Evolutionary conservation across 139 green algal genomes (phyloP).

Genomic region (Chlamydomonas schloesseri): DNA sequence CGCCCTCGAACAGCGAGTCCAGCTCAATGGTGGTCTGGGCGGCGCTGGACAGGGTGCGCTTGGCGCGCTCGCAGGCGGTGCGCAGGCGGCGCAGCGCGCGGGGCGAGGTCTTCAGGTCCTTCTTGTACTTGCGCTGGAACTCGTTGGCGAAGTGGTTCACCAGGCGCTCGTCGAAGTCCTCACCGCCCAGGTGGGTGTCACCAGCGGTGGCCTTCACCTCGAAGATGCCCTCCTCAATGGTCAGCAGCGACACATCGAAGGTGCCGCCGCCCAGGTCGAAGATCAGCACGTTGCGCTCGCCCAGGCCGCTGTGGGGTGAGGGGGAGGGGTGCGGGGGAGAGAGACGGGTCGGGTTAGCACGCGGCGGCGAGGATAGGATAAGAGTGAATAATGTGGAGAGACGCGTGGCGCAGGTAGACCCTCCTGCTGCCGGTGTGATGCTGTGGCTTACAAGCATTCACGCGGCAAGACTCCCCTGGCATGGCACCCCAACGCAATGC

Average conservation of each 20-base stretch:
- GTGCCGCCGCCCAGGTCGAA: slow-evolving; percentile 97
- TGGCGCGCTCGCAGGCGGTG: slow-evolving; percentile 94
- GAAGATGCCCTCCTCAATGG: slow-evolving; percentile 99
- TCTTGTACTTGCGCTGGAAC: slow-evolving; percentile 99
- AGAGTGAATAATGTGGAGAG: too few relatives aligned
- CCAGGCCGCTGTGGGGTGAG: slow-evolving; percentile 7
- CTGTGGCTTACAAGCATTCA: too few relatives aligned
- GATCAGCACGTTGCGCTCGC: slow-evolving; percentile 93
- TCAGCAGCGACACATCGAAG: slow-evolving; percentile 99
- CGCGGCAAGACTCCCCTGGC: too few relatives aligned
- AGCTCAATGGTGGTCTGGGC: slow-evolving; percentile 98
- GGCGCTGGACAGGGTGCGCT: slow-evolving; percentile 89
- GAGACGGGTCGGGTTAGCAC: too few relatives aligned
- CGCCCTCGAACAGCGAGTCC: slow-evolving; percentile 96
- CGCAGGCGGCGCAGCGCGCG: slow-evolving; percentile 79
- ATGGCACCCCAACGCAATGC: too few relatives aligned
- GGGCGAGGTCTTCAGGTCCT: slow-evolving; percentile 88
- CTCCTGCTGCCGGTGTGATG: too few relatives aligned
- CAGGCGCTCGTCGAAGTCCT: slow-evolving; percentile 98
- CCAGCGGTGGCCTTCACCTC: slow-evolving; percentile 98
- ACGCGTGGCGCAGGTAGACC: too few relatives aligned
- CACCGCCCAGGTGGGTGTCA: slow-evolving; percentile 98
- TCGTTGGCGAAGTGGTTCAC: slow-evolving; percentile 95
- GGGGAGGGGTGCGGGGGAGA: too few relatives aligned
- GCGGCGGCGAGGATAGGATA: too few relatives aligned